phyloP scores from a whole-genome alignment of 768 basidiomycete species.

The Ramaria rubella region DNA sequence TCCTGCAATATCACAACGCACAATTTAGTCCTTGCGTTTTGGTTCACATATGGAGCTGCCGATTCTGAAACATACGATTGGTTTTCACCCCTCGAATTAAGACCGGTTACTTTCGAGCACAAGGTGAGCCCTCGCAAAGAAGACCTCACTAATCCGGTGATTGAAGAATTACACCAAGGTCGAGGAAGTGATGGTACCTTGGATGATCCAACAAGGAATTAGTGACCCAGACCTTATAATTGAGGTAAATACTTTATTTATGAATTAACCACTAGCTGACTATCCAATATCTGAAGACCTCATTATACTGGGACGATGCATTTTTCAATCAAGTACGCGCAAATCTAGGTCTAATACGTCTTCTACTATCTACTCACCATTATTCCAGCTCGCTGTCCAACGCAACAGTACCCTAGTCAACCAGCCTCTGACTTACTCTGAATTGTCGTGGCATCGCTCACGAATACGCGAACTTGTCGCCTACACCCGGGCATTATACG shows the following conservation, averaged over 20 bases:
- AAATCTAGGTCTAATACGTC: background rate
- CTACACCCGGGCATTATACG: conserved; percentile 4
- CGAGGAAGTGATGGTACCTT: conserved; percentile 4
- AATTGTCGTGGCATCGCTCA: conserved; percentile 2
- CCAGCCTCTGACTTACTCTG: background rate
- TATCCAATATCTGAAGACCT: background rate
- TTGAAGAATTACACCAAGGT: background rate
- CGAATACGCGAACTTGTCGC: background rate
- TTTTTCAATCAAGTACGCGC: conserved; percentile 4
- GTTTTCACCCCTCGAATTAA: background rate
- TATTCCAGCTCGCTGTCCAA: background rate
- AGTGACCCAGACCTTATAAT: conserved; percentile 1
- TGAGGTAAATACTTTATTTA: background rate
- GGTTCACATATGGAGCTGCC: conserved; percentile 5
- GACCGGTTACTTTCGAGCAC: conserved; percentile 5
- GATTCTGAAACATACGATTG: conserved; percentile 2
- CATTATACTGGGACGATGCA: background rate
- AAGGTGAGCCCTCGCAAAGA: background rate
- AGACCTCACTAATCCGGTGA: background rate
- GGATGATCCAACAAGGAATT: background rate
- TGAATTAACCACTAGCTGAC: background rate
- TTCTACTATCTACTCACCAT: background rate
- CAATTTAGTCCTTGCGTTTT: background rate
- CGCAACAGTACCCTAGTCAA: background rate
- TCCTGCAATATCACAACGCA: background rate